phyloP scores from a whole-genome alignment of 1,139 yeast species.

The Petasospora fabianii region DNA sequence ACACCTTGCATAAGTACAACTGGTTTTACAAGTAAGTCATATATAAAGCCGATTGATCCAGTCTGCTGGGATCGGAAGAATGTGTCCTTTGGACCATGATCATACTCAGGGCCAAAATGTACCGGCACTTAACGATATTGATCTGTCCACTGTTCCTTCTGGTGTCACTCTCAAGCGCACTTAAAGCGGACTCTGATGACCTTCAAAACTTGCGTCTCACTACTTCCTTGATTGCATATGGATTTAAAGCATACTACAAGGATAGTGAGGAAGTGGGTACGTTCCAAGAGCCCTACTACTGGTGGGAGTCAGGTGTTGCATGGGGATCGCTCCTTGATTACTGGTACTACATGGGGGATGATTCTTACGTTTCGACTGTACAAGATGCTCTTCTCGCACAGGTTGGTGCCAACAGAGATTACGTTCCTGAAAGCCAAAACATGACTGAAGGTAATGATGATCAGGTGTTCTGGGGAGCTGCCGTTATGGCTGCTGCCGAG shows the following conservation, averaged over 20 bases:
- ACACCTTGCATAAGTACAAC: too few species aligned
- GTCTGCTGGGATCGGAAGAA: too few species aligned
- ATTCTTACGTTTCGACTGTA: slow-evolving; percentile 55
- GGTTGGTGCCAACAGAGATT: slow-evolving; percentile 69
- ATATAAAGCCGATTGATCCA: too few species aligned
- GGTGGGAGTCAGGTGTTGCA: slow-evolving; percentile 99
- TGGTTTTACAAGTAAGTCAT: too few species aligned
- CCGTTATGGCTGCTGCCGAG: slow-evolving; percentile 88
- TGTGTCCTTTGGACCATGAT: too few species aligned
- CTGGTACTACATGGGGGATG: slow-evolving; percentile 65
- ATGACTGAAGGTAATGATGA: slow-evolving; percentile 95
- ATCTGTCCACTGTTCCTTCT: not conserved
- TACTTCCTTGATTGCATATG: slow-evolving; percentile 49
- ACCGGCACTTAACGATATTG: too few species aligned
- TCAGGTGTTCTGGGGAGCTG: slow-evolving; percentile 93
- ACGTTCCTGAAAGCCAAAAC: slow-evolving; percentile 84
- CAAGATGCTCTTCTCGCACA: slow-evolving; percentile 66
- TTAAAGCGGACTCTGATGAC: not conserved
- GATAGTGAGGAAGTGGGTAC: slow-evolving; percentile 66
- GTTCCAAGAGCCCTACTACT: slow-evolving; percentile 82
- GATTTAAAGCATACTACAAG: slow-evolving; percentile 67
- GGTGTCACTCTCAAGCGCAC: not conserved
- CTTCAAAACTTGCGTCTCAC: slow-evolving; percentile 22
- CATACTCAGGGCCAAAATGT: too few species aligned
- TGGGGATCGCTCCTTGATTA: slow-evolving; percentile 84